Conservation (phyloP, 768 basidiomycete species). For the Chalciporus sphaerocephalus region DNA sequence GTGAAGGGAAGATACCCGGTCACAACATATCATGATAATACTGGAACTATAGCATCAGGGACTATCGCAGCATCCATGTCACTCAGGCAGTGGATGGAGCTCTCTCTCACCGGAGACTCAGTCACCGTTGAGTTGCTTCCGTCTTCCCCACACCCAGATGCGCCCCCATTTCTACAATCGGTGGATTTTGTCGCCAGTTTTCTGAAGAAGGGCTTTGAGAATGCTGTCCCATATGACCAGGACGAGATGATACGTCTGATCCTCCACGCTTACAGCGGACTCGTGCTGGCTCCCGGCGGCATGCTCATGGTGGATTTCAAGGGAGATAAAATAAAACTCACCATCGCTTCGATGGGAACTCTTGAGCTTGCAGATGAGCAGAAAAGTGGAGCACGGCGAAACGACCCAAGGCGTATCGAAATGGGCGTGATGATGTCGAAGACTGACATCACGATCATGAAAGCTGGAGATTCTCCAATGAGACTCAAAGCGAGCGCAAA, state of each 20-base stretch:
- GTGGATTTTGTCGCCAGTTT: conserved; percentile 81
- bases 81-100: conserved; percentile 86
- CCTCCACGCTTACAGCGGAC: conserved; percentile 65
- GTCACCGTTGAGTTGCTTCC: conserved; percentile 64
- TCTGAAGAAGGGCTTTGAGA: conserved; percentile 47
- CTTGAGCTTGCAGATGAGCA: conserved; percentile 64
- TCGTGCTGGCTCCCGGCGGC: conserved; percentile 67
- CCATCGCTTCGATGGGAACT: conserved; percentile 54
- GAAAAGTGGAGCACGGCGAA: conserved; percentile 37
- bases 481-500: conserved; percentile 90
- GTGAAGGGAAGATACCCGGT: conserved; percentile 68
- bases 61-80: conserved; percentile 70
- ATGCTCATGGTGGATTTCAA: conserved; percentile 83
- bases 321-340: conserved; percentile 74
- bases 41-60: conserved; percentile 63
- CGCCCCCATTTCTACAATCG: conserved; percentile 65
- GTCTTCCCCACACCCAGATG: conserved; percentile 44
- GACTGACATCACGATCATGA: conserved; percentile 88
- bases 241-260: conserved; percentile 83
- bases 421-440: conserved; percentile 84
- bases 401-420: conserved; percentile 28
- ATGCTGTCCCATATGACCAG: conserved; percentile 69
- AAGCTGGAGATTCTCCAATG: conserved; percentile 74
- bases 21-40: conserved; percentile 75
- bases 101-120: conserved; percentile 73